Percentiles rank a stretch among this genome's conserved stretches.
These are phyloP conservation scores for Gyromitra esculenta DNA, from an alignment of 2,329 filamentous ascomycete genomes.

Conservation along the genomic window DNA sequence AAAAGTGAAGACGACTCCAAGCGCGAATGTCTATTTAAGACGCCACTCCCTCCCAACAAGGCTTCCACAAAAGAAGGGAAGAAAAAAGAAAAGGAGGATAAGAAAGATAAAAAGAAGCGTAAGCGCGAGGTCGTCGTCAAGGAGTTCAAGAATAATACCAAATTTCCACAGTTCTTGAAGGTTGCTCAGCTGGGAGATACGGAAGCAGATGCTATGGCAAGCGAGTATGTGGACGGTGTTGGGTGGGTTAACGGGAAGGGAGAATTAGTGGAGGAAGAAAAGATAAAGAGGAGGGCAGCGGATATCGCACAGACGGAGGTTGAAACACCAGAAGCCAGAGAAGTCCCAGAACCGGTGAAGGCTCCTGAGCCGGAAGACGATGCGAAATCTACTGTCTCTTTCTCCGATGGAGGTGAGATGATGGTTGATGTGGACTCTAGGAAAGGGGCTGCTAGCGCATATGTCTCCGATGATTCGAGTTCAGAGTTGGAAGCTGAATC, in stretches of 20 bases:
- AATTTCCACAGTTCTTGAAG: slow-evolving; percentile 83
- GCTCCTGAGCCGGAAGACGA: slow-evolving; percentile 9
- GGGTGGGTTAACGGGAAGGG: slow-evolving; percentile 88
- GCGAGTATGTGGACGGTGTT: slow-evolving; percentile 80
- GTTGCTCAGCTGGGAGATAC: slow-evolving; percentile 62
- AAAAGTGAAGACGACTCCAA: slow-evolving; percentile 59
- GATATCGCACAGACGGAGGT: slow-evolving; percentile 19
- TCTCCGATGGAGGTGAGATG: slow-evolving; percentile 19
- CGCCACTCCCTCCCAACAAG: slow-evolving; percentile 52
- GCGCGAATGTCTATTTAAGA: slow-evolving; percentile 58
- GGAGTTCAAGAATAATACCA: slow-evolving; percentile 86
- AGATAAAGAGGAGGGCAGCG: slow-evolving; percentile 59
- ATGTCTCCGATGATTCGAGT: slow-evolving; percentile 30
- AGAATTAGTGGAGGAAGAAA: slow-evolving; percentile 73
- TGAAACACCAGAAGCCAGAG: background rate
- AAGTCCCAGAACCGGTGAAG: background rate
- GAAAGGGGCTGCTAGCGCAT: background rate
- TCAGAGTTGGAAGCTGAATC: slow-evolving; percentile 22
- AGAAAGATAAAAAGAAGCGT: slow-evolving; percentile 71
- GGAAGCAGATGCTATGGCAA: slow-evolving; percentile 63
- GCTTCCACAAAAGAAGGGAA: slow-evolving; percentile 61
- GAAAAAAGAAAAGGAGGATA: slow-evolving; percentile 62
- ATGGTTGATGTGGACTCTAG: slow-evolving; percentile 17
- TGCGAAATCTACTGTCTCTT: slow-evolving; percentile 9
- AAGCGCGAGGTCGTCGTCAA: slow-evolving; percentile 77